Base-by-base conservation (phyloP, 306 rosid genomes). In the Trifolium subterraneum region DNA sequence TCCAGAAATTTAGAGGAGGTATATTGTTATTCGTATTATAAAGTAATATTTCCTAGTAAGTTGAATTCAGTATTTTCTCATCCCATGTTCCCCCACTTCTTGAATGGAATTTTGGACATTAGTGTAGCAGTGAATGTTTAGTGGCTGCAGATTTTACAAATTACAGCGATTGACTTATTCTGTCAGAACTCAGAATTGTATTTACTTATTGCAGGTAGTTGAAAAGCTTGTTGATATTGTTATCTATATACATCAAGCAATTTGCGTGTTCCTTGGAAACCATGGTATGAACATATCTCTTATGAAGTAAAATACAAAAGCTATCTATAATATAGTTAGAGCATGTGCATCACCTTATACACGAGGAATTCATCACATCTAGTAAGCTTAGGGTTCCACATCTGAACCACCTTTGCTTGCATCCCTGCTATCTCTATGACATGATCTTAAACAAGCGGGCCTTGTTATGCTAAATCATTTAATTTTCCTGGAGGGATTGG, bases 1-100 rank as follows among this genome's bases (percentile, higher is more conserved):
- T 84, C 93, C 48, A 84, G 82, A 79, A 85, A 31, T 77, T 82
- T 90, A 81, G 96, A 95, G 68, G 97, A 90, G 99, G 99, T 95
- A 90, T 79, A 76, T 72, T 71, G 25, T 74, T 68, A 23, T 36
- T 36, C 39, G 2, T 36, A 35, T 74, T 60, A 22, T 75, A n/a
- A 47, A 69, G 13, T 65, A 72, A 20, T 58, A 29, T 22, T 65
- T 78, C 48, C 60, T 77, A 38, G 48, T 62, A 38, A 62, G 61
- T 65, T 81, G 68, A 47, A 65, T 78, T 56, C 75, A 47, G 60
- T 59, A 42, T 25, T 72, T 62, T 62, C 31, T 0, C 15, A 20
- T 55, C 39, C 0, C 11, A 20, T 23, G 61, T 22, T 68, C 18
- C 29, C 64, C 44, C 67, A 67, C 63, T 25, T 71, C 63, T 25